phyloP scores from a whole-genome alignment of 345 rosid genomes.

The Salix dunnii region DNA sequence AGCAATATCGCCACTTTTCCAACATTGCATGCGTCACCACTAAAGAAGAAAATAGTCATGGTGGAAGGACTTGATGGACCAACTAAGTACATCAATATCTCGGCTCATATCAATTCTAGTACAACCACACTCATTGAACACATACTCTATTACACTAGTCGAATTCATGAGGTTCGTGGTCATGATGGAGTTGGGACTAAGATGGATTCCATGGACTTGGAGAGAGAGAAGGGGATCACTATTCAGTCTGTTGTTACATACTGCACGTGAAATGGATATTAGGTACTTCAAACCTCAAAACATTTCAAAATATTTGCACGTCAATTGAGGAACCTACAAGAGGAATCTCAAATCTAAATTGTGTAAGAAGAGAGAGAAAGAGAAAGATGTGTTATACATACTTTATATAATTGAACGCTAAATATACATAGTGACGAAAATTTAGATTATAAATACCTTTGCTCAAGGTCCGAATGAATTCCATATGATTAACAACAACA shows the following conservation, averaged over 20 bases:
- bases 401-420: too few relatives aligned
- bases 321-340: too few relatives aligned
- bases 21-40: slow-evolving; percentile 53
- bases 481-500: too few relatives aligned
- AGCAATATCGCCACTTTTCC: slow-evolving; percentile 53
- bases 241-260: slow-evolving; percentile 98
- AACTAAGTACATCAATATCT: slow-evolving; percentile 85
- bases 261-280: slow-evolving; percentile 89
- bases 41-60: slow-evolving; percentile 74
- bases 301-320: neutral
- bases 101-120: slow-evolving; percentile 96
- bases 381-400: too few relatives aligned
- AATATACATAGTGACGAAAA: too few relatives aligned
- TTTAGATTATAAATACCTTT: too few relatives aligned
- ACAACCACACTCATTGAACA: slow-evolving; percentile 95
- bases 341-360: too few relatives aligned
- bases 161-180: slow-evolving; percentile 95
- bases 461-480: too few relatives aligned
- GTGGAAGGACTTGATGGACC: slow-evolving; percentile 98
- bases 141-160: slow-evolving; percentile 79
- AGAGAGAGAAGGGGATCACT: slow-evolving; percentile 96
- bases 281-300: slow-evolving; percentile 35
- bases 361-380: too few relatives aligned
- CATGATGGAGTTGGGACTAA: slow-evolving; percentile 96
- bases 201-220: slow-evolving; percentile 99